These are phyloP conservation scores for Cryptosporidium viatorum DNA, from an alignment of 169 alveolate genomes.

Conservation along the genomic window DNA sequence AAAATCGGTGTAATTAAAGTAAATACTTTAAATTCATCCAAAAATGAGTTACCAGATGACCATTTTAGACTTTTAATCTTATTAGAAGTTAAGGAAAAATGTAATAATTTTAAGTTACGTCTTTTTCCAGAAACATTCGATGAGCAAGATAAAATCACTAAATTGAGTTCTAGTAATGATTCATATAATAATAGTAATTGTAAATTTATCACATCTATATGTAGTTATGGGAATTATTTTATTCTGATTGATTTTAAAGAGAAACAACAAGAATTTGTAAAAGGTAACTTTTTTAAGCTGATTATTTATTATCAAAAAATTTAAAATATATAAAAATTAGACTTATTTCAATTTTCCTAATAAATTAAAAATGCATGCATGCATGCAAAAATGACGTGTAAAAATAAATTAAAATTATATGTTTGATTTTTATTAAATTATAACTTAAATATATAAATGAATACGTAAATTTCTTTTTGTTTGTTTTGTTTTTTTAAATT, in stretches of 20 bases:
- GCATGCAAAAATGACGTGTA: background rate
- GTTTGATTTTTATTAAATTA: background rate
- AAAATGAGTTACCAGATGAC: background rate
- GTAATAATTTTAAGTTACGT: background rate
- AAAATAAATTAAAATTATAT: background rate
- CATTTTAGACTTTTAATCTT: conserved; percentile 17
- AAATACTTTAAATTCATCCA: background rate
- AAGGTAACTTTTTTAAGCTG: conserved; percentile 20
- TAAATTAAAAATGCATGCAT: background rate
- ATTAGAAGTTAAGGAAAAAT: conserved; percentile 29
- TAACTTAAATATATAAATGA: background rate
- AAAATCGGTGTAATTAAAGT: background rate
- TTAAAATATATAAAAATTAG: background rate
- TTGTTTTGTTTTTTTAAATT: too few species aligned
- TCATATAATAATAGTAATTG: conserved; percentile 38
- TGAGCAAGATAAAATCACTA: conserved; percentile 11
- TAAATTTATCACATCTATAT: conserved; percentile 12
- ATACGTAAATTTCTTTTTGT: background rate
- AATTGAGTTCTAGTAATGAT: conserved; percentile 26
- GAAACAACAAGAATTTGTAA: background rate
- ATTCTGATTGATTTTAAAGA: conserved; percentile 37
- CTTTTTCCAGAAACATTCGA: conserved; percentile 39
- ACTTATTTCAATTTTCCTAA: background rate
- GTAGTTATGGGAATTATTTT: conserved; percentile 21
- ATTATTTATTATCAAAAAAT: conserved; percentile 26